phyloP scores from a whole-genome alignment of 2,329 filamentous ascomycete genomes.

The Fusarium ramigenum region DNA sequence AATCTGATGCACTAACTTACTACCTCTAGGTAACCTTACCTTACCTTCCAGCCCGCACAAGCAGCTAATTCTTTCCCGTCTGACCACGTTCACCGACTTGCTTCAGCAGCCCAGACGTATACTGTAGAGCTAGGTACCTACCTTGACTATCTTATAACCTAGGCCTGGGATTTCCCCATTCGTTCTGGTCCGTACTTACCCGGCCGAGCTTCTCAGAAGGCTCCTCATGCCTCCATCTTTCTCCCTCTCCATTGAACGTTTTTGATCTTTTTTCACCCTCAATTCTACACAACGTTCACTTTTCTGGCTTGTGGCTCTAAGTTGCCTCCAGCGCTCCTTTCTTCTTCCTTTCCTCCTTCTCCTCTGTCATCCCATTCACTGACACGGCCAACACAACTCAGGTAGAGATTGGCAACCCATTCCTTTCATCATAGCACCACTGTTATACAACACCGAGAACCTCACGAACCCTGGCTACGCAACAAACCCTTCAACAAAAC shows the following conservation, averaged over 20 bases:
- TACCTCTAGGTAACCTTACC: background rate
- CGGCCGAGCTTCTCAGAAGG: background rate
- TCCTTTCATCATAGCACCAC: constrained; percentile 29
- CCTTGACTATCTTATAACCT: background rate
- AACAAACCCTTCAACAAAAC: constrained; percentile 17
- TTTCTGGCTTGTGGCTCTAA: constrained; percentile 11
- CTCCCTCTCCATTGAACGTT: constrained; percentile 8
- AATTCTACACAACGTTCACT: constrained; percentile 25
- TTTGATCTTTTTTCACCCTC: constrained; percentile 15
- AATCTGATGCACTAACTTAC: background rate
- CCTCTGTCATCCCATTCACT: background rate
- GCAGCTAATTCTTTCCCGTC: constrained; percentile 15
- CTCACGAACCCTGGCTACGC: constrained; percentile 19
- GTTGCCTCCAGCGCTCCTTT: constrained; percentile 22
- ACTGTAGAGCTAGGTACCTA: background rate
- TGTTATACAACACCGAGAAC: constrained; percentile 16
- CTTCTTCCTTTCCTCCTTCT: constrained; percentile 13
- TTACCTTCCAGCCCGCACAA: background rate
- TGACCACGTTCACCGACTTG: constrained; percentile 28
- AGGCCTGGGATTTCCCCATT: constrained; percentile 14
- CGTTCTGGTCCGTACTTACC: constrained; percentile 13
- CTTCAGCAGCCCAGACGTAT: constrained; percentile 5
- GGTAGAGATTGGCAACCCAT: constrained; percentile 21
- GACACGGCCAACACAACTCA: constrained; percentile 10
- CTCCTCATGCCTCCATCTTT: constrained; percentile 18